Evolutionary conservation across 345 rosid species (phyloP).

Genomic region (Garcia nutans): DNA sequence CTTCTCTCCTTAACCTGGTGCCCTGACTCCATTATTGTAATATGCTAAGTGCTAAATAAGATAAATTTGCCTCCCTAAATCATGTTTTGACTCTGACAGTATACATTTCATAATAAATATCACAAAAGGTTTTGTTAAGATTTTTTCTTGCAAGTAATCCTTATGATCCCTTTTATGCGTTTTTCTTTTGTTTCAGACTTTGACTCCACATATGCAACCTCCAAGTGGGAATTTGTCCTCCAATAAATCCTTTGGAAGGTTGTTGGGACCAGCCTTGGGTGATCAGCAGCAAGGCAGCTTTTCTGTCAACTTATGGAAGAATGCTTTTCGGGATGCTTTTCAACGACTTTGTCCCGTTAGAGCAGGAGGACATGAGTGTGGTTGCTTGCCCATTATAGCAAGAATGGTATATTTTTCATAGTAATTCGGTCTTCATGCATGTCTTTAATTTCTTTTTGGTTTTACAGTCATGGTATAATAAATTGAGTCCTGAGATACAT

Average conservation of each 20-base stretch:
- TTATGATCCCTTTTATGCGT: background rate
- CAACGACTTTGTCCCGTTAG: slow-evolving; percentile 83
- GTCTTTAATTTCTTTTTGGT: slow-evolving; percentile 14
- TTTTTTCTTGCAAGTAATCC: background rate
- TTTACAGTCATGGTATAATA: background rate
- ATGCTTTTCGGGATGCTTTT: slow-evolving; percentile 76
- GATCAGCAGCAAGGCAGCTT: slow-evolving; percentile 79
- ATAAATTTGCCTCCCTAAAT: background rate
- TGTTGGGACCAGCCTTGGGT: slow-evolving; percentile 73
- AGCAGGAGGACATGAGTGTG: slow-evolving; percentile 86
- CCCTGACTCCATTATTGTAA: background rate
- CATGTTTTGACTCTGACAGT: background rate
- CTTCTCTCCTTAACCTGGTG: background rate
- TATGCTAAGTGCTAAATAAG: slow-evolving; percentile 6
- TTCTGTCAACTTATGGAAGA: slow-evolving; percentile 73
- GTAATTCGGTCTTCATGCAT: slow-evolving; percentile 7
- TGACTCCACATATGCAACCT: slow-evolving; percentile 92
- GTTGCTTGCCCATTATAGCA: slow-evolving; percentile 81
- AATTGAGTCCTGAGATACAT: background rate
- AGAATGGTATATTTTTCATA: slow-evolving; percentile 49
- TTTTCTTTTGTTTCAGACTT: slow-evolving; percentile 42
- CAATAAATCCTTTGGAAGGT: slow-evolving; percentile 41
- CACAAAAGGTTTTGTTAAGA: background rate
- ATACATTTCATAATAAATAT: background rate
- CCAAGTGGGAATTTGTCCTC: slow-evolving; percentile 44